Evolutionary conservation across 2,329 filamentous ascomycete genomes (phyloP).

Genomic region (Monilinia fructicola): DNA sequence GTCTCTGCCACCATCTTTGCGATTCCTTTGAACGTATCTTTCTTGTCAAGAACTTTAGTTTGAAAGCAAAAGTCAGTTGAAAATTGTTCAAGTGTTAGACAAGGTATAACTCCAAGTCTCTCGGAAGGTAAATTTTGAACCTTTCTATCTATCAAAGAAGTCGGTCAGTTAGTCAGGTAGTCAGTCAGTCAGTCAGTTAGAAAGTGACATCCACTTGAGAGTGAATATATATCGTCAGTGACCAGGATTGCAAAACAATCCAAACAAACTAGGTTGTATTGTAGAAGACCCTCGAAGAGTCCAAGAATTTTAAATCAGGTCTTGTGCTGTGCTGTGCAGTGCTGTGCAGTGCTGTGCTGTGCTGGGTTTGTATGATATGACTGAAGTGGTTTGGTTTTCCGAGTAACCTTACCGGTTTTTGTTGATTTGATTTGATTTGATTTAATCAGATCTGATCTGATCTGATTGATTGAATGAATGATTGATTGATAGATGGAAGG

Average conservation of each 20-base stretch:
- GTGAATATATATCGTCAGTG: slow-evolving; percentile 18
- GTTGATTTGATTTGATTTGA: slow-evolving; percentile 1
- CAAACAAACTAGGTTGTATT: slow-evolving; percentile 10
- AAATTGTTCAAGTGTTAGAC: neutral
- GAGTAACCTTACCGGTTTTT: neutral
- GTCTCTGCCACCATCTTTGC: slow-evolving; percentile 85
- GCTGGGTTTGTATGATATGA: neutral
- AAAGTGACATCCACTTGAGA: neutral
- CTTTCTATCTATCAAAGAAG: neutral
- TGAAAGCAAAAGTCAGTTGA: neutral
- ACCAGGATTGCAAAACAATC: slow-evolving; percentile 6
- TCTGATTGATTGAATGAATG: too few relatives aligned
- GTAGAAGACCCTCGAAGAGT: slow-evolving; percentile 5
- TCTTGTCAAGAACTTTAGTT: neutral
- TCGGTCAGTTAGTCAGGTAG: neutral
- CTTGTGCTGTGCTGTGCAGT: neutral
- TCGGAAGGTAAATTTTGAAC: neutral
- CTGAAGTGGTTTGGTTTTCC: neutral
- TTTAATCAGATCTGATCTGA: neutral
- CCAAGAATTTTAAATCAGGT: neutral
- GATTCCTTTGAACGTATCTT: slow-evolving; percentile 3
- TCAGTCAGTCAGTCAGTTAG: neutral
- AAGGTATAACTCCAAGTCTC: neutral
- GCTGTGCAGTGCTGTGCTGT: slow-evolving; percentile 1
- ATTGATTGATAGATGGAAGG: neutral